Evolutionary conservation across 129 eudicot species (phyloP), one percentile per base, ranked within the genome.

Genomic region (Rutidosis leptorrhynchoides): DNA sequence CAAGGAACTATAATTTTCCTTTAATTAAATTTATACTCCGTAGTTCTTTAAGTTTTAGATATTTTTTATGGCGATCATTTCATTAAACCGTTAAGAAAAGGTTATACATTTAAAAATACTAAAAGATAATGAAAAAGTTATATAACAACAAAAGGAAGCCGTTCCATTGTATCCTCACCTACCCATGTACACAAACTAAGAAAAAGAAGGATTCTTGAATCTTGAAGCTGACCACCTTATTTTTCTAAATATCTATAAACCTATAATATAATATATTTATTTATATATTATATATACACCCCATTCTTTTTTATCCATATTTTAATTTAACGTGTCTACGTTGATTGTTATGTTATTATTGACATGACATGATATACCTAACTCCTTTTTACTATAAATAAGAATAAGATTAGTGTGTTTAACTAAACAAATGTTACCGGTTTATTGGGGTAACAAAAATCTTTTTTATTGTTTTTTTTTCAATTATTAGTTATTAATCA

Each of bases 131-230:
- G 6, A 51, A 2, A 23, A 14, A 27, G 10, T 26, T 8, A 57
- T 11, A 25, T 26, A 15, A 9, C 0, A 54, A 54, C 29, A 54
- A 23, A 14, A 10, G 17, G 11, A 25, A n/a, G 71, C 11, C 48
- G 60, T 12, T 51, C 71, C 11, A 26, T 52, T 53, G 43, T 26
- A 53, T 54, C 48, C 65, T 65, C 58, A 69, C 74, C 74, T 40
- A 69, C 74, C 64, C 74, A 68, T 68, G 73, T 55, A 69, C 57
- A 28, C 74, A 24, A 55, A 68, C 40, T 54, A n/a, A n/a, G n/a
- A n/a, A n/a, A n/a, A n/a, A n/a, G n/a, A n/a, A n/a, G n/a, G n/a
- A n/a, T n/a, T n/a, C 22, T 3, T 60, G 25, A 20, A 49, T 26
- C 37, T 57, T 70, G 29, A 49, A 4, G 26, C 10, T 4, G 62